phyloP scores from a whole-genome alignment of 2,329 filamentous ascomycete species.

The Colletotrichum kahawae region DNA sequence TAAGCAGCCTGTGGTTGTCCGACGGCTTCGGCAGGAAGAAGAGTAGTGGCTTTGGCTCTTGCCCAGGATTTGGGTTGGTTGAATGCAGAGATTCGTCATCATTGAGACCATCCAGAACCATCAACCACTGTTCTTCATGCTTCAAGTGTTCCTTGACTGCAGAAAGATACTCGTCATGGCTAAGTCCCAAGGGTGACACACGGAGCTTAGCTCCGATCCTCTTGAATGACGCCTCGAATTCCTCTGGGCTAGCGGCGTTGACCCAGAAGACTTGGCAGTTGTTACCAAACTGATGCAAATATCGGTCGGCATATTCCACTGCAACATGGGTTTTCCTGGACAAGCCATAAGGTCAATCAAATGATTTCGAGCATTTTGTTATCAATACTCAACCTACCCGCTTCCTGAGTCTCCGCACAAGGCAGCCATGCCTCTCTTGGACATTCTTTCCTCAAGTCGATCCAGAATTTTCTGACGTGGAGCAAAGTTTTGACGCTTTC shows the following conservation, averaged over 20 bases:
- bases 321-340: not conserved
- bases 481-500: not conserved
- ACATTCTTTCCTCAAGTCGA: not conserved
- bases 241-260: not conserved
- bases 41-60: not conserved
- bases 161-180: not conserved
- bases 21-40: not conserved
- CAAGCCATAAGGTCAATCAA: accelerated
- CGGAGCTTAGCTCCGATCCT: not conserved
- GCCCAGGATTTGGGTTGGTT: not conserved
- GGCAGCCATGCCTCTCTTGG: not conserved
- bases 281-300: not conserved
- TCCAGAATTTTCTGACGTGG: not conserved
- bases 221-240: not conserved
- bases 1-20: not conserved
- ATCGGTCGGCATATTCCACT: not conserved
- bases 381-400: not conserved
- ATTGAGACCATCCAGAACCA: not conserved
- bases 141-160: not conserved
- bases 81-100: not conserved
- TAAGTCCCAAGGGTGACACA: not conserved
- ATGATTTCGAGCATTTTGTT: not conserved
- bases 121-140: not conserved
- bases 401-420: not conserved
- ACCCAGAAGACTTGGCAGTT: not conserved